Base-by-base conservation (phyloP, 139 green algal genomes). In the Chlamydomonas schloesseri region DNA sequence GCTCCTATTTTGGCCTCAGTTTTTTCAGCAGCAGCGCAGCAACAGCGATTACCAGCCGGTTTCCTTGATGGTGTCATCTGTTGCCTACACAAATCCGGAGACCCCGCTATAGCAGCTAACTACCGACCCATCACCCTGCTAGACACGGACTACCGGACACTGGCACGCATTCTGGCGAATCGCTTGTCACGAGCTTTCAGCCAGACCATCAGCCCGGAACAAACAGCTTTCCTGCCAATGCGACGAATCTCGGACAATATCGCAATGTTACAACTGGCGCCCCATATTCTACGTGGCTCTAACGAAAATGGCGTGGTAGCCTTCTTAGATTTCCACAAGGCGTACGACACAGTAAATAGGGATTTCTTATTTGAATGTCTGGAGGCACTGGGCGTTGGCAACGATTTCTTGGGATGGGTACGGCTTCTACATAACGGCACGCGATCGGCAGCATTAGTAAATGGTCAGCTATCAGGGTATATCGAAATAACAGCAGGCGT, bases 61-160 rank as follows among this genome's bases (percentile, higher is more conserved):
- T 87, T 90, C 74, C 58, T 82, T 11, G 71, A 89, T 42, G 85
- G 89, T 18, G 42, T 86, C 42, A 90, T 92, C 72, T 81, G 72
- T 21, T 47, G 74, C 28, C 33, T 91, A 10, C 74, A 79, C 58
- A 90, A 92, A 15, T 21, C 62, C 1, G 83, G 83, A 1, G 71
- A 80, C 37, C 24, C 28, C 58, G 34, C 73, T 2, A 3, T n/a
- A 0, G n/a, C 82, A 26, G 89, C 73, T 57, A 91, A 79, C 69
- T 91, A 93, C 78, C 64, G 88, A 4, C 88, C 81, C 28, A 91
- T 92, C 60, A 90, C 81, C 36, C 84, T 93, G 4, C 78, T 90
- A 1, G 83, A 91, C 55, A 89, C 71, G 1, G 84, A 90, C 46
- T 92, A 91, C 65, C 80, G 83, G 2, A 33, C 91, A 14, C 37